Base-by-base conservation (phyloP, 108 stramenopile species). In the Aurantiochytrium sp. region DNA sequence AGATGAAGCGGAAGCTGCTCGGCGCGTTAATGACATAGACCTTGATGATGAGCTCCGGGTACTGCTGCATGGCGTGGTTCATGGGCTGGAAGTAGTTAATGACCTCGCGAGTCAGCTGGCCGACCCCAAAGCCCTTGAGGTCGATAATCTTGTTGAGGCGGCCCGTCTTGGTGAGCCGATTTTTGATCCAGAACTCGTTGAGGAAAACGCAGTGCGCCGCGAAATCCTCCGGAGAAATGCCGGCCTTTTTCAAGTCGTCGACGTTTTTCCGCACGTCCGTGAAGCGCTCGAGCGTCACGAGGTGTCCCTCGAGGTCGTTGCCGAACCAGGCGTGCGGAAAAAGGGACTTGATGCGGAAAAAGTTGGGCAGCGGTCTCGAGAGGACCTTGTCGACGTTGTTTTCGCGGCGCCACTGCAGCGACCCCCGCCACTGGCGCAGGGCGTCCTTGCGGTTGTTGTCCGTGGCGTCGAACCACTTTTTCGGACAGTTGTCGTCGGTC, bases 401-500 rank as follows among this genome's bases (percentile, higher is more conserved):
- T 24, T 81, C 73, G 42, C 45, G 39, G 1, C 73, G 73, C 73
- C 73, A 81, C 39, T 81, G 73, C 45, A 81, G 2, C 6, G 73
- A 81, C 39, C 24, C 73, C 10, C 45, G 73, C 73, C 73, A 81
- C 24, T 81, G 73, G 6, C 73, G 39, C 2, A 81, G 10, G n/a
- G 73, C 73, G 17, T 81, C 73, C 45, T 81, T 81, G n/a, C 45
- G 42, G 73, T 81, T 81, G n/a, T 48, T 48, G 73, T 81, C 73
- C 12, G 73, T 81, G 45, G 73, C 73, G 30, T 81, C 73, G 30
- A 48, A 81, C 73, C 73, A 81, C 73, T 81, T 81, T 81, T 81
- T 41, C 3, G 73, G 73, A 24, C 39, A 48, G 73, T 81, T 48
- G 17, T 48, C 45, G n/a, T 81, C 73, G 6, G 39, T 41, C 12